Base-by-base conservation (phyloP, 2,329 filamentous ascomycete species). In the Akanthomyces muscarius region DNA sequence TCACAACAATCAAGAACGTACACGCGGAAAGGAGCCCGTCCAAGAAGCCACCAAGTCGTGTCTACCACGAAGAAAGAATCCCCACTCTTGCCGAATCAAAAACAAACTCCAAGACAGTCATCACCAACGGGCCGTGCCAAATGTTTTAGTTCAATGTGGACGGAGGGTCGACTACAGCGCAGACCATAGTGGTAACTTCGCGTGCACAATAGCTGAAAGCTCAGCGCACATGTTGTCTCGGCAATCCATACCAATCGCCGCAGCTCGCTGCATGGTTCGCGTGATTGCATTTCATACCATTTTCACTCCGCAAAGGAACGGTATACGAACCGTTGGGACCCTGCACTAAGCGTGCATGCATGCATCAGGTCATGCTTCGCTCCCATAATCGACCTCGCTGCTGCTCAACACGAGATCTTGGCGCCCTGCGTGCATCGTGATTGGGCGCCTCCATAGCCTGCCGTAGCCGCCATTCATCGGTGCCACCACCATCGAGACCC, bases 391-490 rank as follows among this genome's bases (percentile, higher is more conserved):
- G 45, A 28, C 25, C 6, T 47, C 10, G 48, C 58, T 61, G 58
- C 42, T 61, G 41, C 51, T 48, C 41, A 55, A 61, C 59, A 61
- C 59, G 59, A 61, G 50, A 61, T 61, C 59, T 61, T 54, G 59
- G 59, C 59, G 59, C 16, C 21, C 50, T 18, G 18, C 10, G 16
- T 5, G 18, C 30, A 5, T 25, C 28, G 28, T 61, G 59, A 61
- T 61, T 61, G 59, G 59, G 11, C 50, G 48, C 47, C 51, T 48
- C 38, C 11, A 21, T n/a, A n/a, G 42, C 28, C 55, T 11, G 23
- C 47, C 21, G 28, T 33, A 53, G 38, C 38, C 58, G 50, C 50
- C 59, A 38, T n/a, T 2, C 48, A 44, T 54, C 38, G 36, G 30
- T 61, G 16, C 58, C 21, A 50, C 59, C 25, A 48, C 42, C 28